phyloP scores from a whole-genome alignment of 2,329 filamentous ascomycete genomes.

The Teratosphaeria nubilosa region DNA sequence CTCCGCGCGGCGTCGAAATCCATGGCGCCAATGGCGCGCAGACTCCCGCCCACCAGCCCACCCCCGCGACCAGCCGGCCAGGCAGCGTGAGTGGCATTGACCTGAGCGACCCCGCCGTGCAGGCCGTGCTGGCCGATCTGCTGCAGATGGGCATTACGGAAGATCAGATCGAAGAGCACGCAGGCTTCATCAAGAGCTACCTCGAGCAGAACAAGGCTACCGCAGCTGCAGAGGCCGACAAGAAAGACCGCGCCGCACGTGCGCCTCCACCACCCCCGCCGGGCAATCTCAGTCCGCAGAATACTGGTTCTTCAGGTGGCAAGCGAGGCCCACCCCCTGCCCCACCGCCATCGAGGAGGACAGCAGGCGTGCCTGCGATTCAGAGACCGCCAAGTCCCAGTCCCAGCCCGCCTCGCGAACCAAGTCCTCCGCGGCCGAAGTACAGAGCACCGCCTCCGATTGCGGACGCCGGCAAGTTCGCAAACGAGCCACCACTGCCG shows the following conservation, averaged over 20 bases:
- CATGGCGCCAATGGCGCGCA: constrained; percentile 10
- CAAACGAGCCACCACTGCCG: constrained; percentile 37
- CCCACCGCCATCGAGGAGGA: constrained; percentile 35
- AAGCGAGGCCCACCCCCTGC: constrained; percentile 52
- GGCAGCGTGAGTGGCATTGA: constrained; percentile 41
- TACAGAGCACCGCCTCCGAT: constrained; percentile 83
- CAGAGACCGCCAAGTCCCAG: constrained; percentile 42
- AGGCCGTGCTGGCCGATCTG: constrained; percentile 51
- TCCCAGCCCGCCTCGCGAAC: constrained; percentile 52
- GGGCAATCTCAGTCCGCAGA: constrained; percentile 48
- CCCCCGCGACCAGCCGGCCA: constrained; percentile 19
- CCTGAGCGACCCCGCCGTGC: constrained; percentile 51
- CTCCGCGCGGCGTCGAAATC: constrained; percentile 32
- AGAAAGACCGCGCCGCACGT: constrained; percentile 40
- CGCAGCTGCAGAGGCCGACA: constrained; percentile 33
- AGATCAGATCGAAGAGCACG: constrained; percentile 57
- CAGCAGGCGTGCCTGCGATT: constrained; percentile 22
- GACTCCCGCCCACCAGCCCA: constrained; percentile 24
- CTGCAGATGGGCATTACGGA: constrained; percentile 57
- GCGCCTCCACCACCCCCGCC: constrained; percentile 45
- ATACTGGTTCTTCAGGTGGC: constrained; percentile 49
- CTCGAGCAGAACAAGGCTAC: constrained; percentile 53
- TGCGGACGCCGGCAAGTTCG: constrained; percentile 81
- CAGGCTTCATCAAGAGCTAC: constrained; percentile 58
- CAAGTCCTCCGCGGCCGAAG: constrained; percentile 57